Evolutionary conservation across 1,284 basidiomycete species (phyloP), one percentile per base, ranked within the genome.

Genomic region (Cryptococcus sp.): DNA sequence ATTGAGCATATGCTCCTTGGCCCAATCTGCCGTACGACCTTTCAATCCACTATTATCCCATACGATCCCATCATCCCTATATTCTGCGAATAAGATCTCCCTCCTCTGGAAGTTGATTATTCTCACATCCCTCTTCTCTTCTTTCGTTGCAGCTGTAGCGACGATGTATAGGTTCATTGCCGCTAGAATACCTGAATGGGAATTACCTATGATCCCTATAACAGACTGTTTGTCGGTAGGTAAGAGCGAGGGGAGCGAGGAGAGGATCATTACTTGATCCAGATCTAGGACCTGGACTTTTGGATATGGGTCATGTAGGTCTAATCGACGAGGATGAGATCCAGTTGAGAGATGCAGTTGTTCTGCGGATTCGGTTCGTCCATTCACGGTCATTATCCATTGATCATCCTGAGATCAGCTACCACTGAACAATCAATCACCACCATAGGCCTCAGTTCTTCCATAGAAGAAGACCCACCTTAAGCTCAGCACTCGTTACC

Each of bases 1-100:
- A 32, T 48, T 16, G 11, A 49, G 51, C 55, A 64, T 56, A 44
- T 49, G 13, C 18, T 45, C 25, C 46, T 57, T 59, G 16, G 60
- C 52, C 62, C 62, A 64, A 10, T 59, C 50, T 1, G 60, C 58
- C 37, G 62, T 64, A 23, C 23, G 32, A 2, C 62, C 62, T 34
- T 64, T 64, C 13, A 64, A 45, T 10, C 62, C 62, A 2, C 58
- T 55, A 49, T 62, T 64, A 48, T 64, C 62, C 31, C 49, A 56
- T 7, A 64, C 52, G 22, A 64, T 62, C 52, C 60, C 60, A 41
- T 64, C 59, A 3, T 62, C 53, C 25, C 50, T 49, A 32, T 62
- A 64, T 18, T 56, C 53, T 18, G 62, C 62, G 43, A 52, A 60
- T 18, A 48, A 32, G 37, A 62, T 64, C 7, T 48, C 50, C 18